Percentiles rank a stretch among this genome's conserved stretches.
phyloP scores from a whole-genome alignment of 768 basidiomycete genomes.

The Myochromella boudieri region DNA sequence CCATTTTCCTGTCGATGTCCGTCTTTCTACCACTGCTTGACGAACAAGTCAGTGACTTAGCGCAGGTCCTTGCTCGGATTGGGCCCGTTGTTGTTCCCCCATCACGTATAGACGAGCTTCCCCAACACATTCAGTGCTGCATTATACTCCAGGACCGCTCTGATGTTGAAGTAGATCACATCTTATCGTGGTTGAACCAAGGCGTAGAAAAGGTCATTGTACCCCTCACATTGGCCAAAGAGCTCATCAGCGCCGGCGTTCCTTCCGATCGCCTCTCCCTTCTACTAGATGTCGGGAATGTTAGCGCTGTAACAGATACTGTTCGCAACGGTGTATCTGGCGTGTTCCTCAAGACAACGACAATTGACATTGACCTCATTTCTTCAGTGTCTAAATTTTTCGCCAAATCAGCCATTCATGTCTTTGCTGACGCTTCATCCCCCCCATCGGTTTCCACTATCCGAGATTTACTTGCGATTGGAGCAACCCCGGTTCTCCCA shows the following conservation, averaged over 20 bases:
- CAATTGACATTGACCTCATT: conserved; percentile 74
- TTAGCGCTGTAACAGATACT: conserved; percentile 73
- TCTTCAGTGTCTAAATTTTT: conserved; percentile 78
- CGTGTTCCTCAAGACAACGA: conserved; percentile 73
- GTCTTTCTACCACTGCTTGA: conserved; percentile 65
- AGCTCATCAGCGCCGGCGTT: conserved; percentile 58
- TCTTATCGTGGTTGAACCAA: conserved; percentile 67
- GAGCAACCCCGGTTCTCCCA: conserved; percentile 70
- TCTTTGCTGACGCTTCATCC: conserved; percentile 48
- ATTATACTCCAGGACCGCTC: conserved; percentile 55
- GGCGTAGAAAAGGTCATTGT: conserved; percentile 84
- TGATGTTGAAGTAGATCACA: conserved; percentile 48
- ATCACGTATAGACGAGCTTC: conserved; percentile 26
- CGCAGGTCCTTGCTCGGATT: conserved; percentile 67
- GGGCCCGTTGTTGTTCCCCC: conserved; percentile 68
- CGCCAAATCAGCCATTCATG: conserved; percentile 57
- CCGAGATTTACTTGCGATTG: conserved; percentile 55
- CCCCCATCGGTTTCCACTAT: conserved; percentile 62
- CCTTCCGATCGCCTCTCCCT: conserved; percentile 75
- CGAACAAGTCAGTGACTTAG: conserved; percentile 43
- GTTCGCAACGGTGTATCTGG: conserved; percentile 74
- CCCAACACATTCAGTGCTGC: conserved; percentile 41
- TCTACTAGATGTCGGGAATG: conserved; percentile 71
- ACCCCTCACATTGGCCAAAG: conserved; percentile 62
- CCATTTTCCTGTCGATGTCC: conserved; percentile 31